Evolutionary conservation across 2,329 filamentous ascomycete species (phyloP), one percentile per base, ranked within the genome.

Genomic region (Neonectria magnoliae): DNA sequence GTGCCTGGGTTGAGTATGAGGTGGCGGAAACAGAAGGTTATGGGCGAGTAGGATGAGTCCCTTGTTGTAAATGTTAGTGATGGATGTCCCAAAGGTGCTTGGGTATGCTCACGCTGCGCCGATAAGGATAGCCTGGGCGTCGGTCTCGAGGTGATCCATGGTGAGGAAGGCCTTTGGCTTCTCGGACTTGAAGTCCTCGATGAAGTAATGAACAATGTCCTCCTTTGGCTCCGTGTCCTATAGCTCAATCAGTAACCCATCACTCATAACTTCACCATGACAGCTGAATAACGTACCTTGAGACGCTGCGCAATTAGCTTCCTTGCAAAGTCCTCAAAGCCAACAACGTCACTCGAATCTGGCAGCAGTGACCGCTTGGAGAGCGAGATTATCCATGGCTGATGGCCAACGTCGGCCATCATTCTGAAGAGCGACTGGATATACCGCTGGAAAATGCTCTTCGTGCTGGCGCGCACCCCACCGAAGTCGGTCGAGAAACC

Each of bases 271-370:
- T 22, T 25, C n/a, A n/a, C n/a, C n/a, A n/a, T n/a, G n/a, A n/a
- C n/a, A n/a, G n/a, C n/a, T n/a, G n/a, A n/a, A n/a, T n/a, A n/a
- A n/a, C n/a, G n/a, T n/a, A n/a, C n/a, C n/a, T n/a, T 57, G 16
- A 60, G 60, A 64, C 62, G 71, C 70, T 64, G 66, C 62, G 71
- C 64, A 33, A 68, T 72, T 62, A 74, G 79, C 71, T 61, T 78
- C 73, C 63, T 81, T 76, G 68, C 81, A 77, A 85, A 80, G 75
- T 86, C 83, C 76, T 88, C 84, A 44, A 74, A 74, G 16, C 65
- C 68, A 11, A 64, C 45, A 2, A 63, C 41, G 16, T 64, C 70
- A 8, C 27, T 33, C 27, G 33, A 56, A 8, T 5, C 20, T 1
- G 38, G 16, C 5, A 42, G 36, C 9, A 22, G 22, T 4, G 75